Evolutionary conservation across 768 basidiomycete species (phyloP), one percentile per base, ranked within the genome.

Genomic region (Rhodocollybia butyracea): DNA sequence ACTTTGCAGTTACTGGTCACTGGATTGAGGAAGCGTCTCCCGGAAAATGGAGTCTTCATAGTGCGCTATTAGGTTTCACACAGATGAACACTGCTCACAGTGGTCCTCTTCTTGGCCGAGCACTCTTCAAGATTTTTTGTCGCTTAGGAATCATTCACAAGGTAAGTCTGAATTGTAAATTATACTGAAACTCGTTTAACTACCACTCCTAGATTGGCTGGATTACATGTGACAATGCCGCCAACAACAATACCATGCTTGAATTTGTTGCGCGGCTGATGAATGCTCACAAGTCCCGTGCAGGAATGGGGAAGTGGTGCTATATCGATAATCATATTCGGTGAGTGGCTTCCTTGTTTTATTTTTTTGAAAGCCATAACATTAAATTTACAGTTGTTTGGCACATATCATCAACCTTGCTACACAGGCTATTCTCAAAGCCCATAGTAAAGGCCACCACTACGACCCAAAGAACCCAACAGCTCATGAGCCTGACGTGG

Each of bases 161-260:
- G 60, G 73, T 71, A 30, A 34, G 46, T 32, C 38, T 17, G 41
- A 59, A 30, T 45, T 58, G 43, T 5, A 41, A 17, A 50, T 38
- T 24, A 26, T 42, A 15, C n/a, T 13, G 30, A 12, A n/a, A n/a
- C n/a, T n/a, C n/a, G n/a, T n/a, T n/a, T n/a, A n/a, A n/a, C n/a
- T n/a, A 38, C 32, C 22, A 21, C 22, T 17, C 39, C 10, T 56
- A 73, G 72, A 60, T 73, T 56, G 68, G 70, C 1, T 58, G 69
- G 46, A 64, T 75, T 1, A 76, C 73, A 0, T 73, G 66, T 54
- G 67, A 76, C 53, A 76, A 74, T 56, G 71, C 73, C 0, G 54
- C 29, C 3, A 76, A 74, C 54, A 77, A 75, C 54, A 50, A 53
- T 17, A 73, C 71, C 0, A 76, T 74, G 70, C 34, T 71, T 24